Evolutionary conservation across 441 rosid genomes (phyloP).

Genomic region (Dalechampia spathulata): DNA sequence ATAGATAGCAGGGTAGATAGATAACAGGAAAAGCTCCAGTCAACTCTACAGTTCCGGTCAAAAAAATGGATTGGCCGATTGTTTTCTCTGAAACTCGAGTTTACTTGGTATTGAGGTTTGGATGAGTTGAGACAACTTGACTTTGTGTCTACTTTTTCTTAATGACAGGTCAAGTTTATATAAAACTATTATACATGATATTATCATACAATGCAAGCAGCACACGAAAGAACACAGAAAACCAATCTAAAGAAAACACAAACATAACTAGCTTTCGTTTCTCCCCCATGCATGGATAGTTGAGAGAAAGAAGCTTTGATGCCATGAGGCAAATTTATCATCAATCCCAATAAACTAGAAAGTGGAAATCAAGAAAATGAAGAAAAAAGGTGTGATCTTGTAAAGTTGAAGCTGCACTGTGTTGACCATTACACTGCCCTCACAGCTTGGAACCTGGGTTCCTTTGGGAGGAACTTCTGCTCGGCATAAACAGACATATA

Average conservation of each 20-base stretch:
- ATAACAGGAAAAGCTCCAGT: too few species aligned
- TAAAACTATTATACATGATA: too few species aligned
- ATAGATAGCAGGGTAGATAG: too few species aligned
- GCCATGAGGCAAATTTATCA: conserved; percentile 1
- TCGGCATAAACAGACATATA: conserved; percentile 74
- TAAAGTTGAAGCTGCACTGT: not conserved
- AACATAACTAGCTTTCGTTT: conserved; percentile 15
- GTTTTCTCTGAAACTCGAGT: too few species aligned
- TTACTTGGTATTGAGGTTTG: too few species aligned
- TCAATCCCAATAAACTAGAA: conserved; percentile 4
- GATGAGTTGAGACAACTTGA: too few species aligned
- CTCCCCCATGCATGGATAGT: not conserved
- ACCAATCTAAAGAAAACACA: conserved; percentile 4
- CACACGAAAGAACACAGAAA: too few species aligned
- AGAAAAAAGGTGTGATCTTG: conserved; percentile 3
- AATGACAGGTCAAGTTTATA: too few species aligned
- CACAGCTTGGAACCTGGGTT: conserved; percentile 76
- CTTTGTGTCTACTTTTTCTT: too few species aligned
- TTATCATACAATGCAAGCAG: too few species aligned
- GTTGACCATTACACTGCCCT: conserved; percentile 32
- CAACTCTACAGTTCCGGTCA: too few species aligned
- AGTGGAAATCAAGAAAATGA: not conserved
- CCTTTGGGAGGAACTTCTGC: conserved; percentile 87
- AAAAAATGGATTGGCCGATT: too few species aligned
- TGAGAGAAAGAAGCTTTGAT: conserved; percentile 22